Percentiles rank a stretch among this genome's conserved stretches.
Evolutionary conservation across 768 basidiomycete genomes (phyloP).

Genomic region (Auriscalpium vulgare): DNA sequence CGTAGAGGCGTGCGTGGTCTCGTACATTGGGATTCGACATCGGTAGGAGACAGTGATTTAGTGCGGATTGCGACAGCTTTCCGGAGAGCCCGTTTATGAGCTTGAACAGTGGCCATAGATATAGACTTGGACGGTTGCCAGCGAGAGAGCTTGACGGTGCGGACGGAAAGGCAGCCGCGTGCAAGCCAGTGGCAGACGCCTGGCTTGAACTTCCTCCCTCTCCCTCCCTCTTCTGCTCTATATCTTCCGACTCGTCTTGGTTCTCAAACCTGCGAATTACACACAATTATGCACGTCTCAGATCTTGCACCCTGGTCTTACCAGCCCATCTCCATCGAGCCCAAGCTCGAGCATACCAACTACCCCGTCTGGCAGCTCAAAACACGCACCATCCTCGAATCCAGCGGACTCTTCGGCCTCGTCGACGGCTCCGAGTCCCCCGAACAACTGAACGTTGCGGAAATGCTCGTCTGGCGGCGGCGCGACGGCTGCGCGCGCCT

Average conservation of each 20-base stretch:
- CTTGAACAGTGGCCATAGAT: neutral
- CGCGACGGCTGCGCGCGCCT: slow-evolving; percentile 8
- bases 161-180: too few species aligned
- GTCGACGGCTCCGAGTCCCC: slow-evolving; percentile 7
- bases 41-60: slow-evolving; percentile 35
- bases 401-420: slow-evolving; percentile 7
- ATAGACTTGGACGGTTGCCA: too few species aligned
- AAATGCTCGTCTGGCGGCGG: slow-evolving; percentile 4
- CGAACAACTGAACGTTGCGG: neutral
- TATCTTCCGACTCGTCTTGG: too few species aligned
- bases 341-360: slow-evolving; percentile 12
- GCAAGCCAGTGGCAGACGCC: too few species aligned
- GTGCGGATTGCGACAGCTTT: slow-evolving; percentile 32
- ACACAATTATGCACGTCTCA: too few species aligned
- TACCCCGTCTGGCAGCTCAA: slow-evolving; percentile 6
- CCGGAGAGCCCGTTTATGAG: slow-evolving; percentile 51
- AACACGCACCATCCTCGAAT: neutral
- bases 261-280: too few species aligned
- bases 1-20: neutral
- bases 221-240: too few species aligned
- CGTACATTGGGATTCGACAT: slow-evolving; percentile 56
- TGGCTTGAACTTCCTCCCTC: too few species aligned
- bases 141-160: too few species aligned
- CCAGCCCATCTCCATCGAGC: slow-evolving; percentile 6
- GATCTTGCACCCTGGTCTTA: too few species aligned